Base-by-base conservation (phyloP, 805 yeast species). In the Saccharomyces paradoxus region DNA sequence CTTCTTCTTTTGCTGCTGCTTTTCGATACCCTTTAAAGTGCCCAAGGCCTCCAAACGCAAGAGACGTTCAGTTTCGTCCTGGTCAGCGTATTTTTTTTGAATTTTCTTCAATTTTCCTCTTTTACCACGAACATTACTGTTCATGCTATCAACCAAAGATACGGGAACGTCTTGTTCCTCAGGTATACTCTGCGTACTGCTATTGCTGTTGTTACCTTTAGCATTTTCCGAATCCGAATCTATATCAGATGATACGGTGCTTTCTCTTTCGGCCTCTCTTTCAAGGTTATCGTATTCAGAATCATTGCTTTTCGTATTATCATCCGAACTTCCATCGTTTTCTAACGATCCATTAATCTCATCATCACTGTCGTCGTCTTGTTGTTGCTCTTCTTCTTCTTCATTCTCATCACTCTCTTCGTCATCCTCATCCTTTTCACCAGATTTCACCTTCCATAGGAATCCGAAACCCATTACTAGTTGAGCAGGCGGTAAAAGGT, bases 391-490 rank as follows among this genome's bases (percentile, higher is more conserved):
- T 26, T 51, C 56, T 22, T 30, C 49, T 22, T 17, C 49, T 14
- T 46, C 58, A 2, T 32, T 56, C 10, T 41, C 50, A 17, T 51
- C 53, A 12, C 57, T 53, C 14, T 50, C 56, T 14, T 49, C 52
- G 2, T 53, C 54, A 21, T 50, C 49, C 29, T 54, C 58, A 32
- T 51, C 50, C 27, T 57, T 54, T 53, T 60, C 58, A 14, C 61
- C 65, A 50, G 79, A 82, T 56, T 86, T 86, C 1, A 82, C 75
- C 55, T 84, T 72, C 87, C 95, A 89, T 55, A 88, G 63, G 52
- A 94, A 77, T 0, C 87, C 97, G 61, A 91, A 76, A 0, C 99
- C 99, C 94, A 94, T 86, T 1, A 84, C 89, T 63, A 91, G 68
- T 60, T 85, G 95, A n/a, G 85, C 78, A 3, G 97, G 89, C 0